phyloP scores from a whole-genome alignment of 768 basidiomycete genomes.

The Neoboletus magnificus region DNA sequence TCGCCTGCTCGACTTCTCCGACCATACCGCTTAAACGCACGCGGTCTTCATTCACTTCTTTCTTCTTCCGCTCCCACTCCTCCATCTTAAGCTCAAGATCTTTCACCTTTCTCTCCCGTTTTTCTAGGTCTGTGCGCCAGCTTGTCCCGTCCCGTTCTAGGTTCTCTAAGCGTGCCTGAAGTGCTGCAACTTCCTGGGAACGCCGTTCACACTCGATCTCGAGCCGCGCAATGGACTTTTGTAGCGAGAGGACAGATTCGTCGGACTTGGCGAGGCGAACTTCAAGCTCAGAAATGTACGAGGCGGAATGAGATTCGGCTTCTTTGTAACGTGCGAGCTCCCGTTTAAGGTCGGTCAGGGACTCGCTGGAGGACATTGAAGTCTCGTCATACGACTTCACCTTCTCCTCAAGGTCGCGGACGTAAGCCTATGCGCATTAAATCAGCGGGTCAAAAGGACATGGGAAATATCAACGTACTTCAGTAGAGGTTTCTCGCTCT shows the following conservation, averaged over 20 bases:
- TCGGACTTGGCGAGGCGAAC: conserved; percentile 73
- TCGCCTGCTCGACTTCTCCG: conserved; percentile 66
- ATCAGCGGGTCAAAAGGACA: neutral
- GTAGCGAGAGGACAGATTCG: conserved; percentile 68
- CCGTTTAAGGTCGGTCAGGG: conserved; percentile 77
- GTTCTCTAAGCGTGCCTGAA: conserved; percentile 68
- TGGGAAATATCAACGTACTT: conserved; percentile 49
- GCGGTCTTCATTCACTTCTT: conserved; percentile 64
- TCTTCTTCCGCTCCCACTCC: conserved; percentile 73
- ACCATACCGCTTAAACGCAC: conserved; percentile 64
- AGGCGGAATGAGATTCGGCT: conserved; percentile 61
- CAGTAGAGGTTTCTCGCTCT: conserved; percentile 88
- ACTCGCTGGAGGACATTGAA: conserved; percentile 69
- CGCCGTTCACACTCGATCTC: conserved; percentile 78
- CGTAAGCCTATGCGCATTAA: conserved; percentile 64
- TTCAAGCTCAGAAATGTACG: conserved; percentile 88
- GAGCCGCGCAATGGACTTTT: conserved; percentile 67
- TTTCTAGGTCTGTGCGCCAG: conserved; percentile 83
- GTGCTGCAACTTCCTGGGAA: conserved; percentile 61
- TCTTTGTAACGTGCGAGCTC: conserved; percentile 81
- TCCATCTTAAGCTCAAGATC: conserved; percentile 76
- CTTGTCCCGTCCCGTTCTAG: conserved; percentile 72
- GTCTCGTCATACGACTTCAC: conserved; percentile 83
- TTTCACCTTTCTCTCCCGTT: conserved; percentile 70
- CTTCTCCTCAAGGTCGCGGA: conserved; percentile 90